Evolutionary conservation across 2,329 filamentous ascomycete species (phyloP).

Genomic region (Aspergillus carbonarius): DNA sequence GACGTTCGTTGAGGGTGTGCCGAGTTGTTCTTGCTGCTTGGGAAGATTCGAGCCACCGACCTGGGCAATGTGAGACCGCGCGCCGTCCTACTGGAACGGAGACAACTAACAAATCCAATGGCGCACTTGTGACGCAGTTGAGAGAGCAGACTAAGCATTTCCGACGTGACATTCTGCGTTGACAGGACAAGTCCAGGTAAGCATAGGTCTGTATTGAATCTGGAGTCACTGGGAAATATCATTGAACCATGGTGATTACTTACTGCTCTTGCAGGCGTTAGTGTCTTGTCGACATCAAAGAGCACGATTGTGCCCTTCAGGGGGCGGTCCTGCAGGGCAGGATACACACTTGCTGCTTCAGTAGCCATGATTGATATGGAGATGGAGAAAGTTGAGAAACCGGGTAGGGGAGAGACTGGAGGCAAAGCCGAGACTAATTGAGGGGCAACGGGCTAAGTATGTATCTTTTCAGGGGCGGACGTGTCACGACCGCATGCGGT

Average conservation of each 20-base stretch:
- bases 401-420: background rate
- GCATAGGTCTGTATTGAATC: slow-evolving; percentile 3
- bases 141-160: slow-evolving; percentile 80
- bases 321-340: slow-evolving; percentile 77
- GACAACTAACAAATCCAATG: slow-evolving; percentile 32
- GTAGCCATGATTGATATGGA: slow-evolving; percentile 26
- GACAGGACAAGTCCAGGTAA: background rate
- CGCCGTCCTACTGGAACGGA: background rate
- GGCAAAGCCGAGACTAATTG: background rate
- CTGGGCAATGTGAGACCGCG: slow-evolving; percentile 29
- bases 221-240: background rate
- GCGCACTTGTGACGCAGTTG: slow-evolving; percentile 65
- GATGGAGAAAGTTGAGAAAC: background rate
- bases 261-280: slow-evolving; percentile 78
- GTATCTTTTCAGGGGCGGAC: slow-evolving; percentile 4
- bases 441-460: slow-evolving; percentile 2
- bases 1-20: slow-evolving; percentile 66
- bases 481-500: slow-evolving; percentile 32
- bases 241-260: background rate
- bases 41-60: slow-evolving; percentile 84
- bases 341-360: slow-evolving; percentile 50
- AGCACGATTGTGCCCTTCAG: slow-evolving; percentile 91
- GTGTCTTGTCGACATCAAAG: slow-evolving; percentile 94
- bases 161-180: slow-evolving; percentile 64
- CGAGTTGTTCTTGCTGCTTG: slow-evolving; percentile 97